Percentiles rank a stretch among this genome's conserved stretches.
Conservation (phyloP, 2,329 filamentous ascomycete genomes). For the Nemania abortiva region DNA sequence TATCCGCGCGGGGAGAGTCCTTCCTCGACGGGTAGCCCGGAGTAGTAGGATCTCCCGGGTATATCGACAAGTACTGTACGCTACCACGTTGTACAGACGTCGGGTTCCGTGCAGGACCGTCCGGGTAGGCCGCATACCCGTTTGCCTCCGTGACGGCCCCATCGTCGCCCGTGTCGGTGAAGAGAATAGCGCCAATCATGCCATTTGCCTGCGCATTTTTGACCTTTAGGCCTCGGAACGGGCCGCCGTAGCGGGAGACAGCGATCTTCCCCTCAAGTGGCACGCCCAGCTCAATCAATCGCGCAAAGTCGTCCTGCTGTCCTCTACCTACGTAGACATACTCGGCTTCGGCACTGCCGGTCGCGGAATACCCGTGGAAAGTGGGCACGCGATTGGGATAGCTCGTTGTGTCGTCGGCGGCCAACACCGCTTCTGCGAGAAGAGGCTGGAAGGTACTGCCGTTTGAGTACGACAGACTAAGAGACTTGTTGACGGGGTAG, state of each 20-base stretch:
- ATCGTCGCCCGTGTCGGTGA: constrained; percentile 81
- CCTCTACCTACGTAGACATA: constrained; percentile 85
- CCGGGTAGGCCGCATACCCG: constrained; percentile 77
- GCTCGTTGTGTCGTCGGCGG: constrained; percentile 80
- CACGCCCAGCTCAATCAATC: constrained; percentile 75
- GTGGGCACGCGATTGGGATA: constrained; percentile 77
- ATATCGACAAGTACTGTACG: constrained; percentile 74
- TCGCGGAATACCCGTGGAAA: constrained; percentile 87
- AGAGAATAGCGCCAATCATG: constrained; percentile 78
- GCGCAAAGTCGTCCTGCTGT: constrained; percentile 78
- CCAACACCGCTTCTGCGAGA: constrained; percentile 78
- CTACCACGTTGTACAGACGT: constrained; percentile 84
- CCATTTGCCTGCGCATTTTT: constrained; percentile 84
- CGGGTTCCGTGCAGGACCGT: constrained; percentile 81
- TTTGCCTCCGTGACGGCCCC: constrained; percentile 80
- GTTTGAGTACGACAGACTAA: constrained; percentile 56
- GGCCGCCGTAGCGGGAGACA: constrained; percentile 78
- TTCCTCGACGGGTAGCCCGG: constrained; percentile 84
- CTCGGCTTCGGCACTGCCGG: constrained; percentile 78
- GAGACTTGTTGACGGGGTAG: constrained; percentile 68
- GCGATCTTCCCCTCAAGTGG: constrained; percentile 82
- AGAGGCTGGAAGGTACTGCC: constrained; percentile 71
- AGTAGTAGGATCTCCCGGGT: constrained; percentile 78
- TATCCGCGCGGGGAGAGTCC: constrained; percentile 73
- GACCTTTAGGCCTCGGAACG: constrained; percentile 85